phyloP scores from a whole-genome alignment of 306 rosid species.

The Senna tora region DNA sequence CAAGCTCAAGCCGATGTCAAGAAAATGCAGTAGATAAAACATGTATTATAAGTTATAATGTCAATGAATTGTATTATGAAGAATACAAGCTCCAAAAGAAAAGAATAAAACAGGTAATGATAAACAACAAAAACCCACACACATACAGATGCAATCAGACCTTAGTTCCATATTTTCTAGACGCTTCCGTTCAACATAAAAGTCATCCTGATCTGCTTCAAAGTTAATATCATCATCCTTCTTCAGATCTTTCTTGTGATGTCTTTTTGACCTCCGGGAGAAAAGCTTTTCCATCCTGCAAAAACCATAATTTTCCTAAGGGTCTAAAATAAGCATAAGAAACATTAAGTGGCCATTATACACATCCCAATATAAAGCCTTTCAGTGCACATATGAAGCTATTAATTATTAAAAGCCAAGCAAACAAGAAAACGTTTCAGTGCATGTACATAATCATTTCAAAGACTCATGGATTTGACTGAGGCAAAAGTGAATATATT shows the following conservation, averaged over 20 bases:
- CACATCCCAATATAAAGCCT: neutral
- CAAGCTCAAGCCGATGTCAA: neutral
- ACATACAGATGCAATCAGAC: conserved; percentile 40
- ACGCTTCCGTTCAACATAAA: conserved; percentile 67
- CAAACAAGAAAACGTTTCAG: neutral
- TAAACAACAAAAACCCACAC: conserved; percentile 6
- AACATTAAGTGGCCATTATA: conserved; percentile 11
- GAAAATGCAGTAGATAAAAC: conserved; percentile 15
- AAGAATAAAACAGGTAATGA: neutral
- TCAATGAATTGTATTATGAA: conserved; percentile 4
- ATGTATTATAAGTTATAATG: neutral
- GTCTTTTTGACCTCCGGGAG: conserved; percentile 39
- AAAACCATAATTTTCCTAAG: conserved; percentile 13
- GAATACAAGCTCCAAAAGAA: neutral
- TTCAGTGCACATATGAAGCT: neutral
- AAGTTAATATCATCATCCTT: conserved; percentile 48
- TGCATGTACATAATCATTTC: neutral
- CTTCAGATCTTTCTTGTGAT: conserved; percentile 45
- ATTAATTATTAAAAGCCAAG: neutral
- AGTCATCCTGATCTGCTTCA: conserved; percentile 49
- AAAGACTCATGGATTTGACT: neutral
- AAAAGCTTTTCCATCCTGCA: conserved; percentile 69
- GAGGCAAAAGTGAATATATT: neutral
- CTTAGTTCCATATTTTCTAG: conserved; percentile 85
- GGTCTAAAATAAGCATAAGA: conserved; percentile 9